Conservation (phyloP, 2,329 filamentous ascomycete genomes). For the Phialophora macrospora region DNA sequence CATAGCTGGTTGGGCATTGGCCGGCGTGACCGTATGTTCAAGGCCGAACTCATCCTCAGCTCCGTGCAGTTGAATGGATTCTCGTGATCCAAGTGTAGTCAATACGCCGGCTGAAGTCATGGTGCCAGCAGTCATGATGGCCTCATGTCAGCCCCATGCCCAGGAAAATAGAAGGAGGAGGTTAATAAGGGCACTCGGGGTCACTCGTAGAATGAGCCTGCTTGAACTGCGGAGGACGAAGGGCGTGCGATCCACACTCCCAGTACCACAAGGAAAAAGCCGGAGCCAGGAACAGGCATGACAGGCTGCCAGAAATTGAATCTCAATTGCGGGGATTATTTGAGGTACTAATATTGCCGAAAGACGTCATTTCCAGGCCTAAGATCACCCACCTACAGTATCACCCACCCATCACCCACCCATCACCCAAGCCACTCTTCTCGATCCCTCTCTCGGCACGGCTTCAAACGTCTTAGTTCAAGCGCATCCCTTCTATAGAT, state of each 20-base stretch:
- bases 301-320: neutral
- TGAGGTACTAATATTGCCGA: neutral
- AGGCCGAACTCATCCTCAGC: constrained; percentile 22
- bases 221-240: neutral
- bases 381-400: neutral
- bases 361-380: neutral
- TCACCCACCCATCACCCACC: no score
- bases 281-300: neutral
- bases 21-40: constrained; percentile 25
- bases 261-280: neutral
- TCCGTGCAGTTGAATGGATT: constrained; percentile 25
- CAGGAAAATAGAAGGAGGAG: neutral
- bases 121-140: neutral
- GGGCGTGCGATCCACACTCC: constrained; percentile 4
- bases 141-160: neutral
- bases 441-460: no score
- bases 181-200: neutral
- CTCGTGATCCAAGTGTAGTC: neutral
- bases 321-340: neutral
- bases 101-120: neutral
- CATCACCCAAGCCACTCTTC: neutral
- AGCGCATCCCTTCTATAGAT: no score
- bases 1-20: constrained; percentile 38
- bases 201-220: neutral
- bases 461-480: neutral